A percentile compares a stretch with the other conserved stretches of the same genome.
These are phyloP conservation scores for Dactylellina leptospora DNA, from an alignment of 2,329 filamentous ascomycete species.

Conservation along the genomic window DNA sequence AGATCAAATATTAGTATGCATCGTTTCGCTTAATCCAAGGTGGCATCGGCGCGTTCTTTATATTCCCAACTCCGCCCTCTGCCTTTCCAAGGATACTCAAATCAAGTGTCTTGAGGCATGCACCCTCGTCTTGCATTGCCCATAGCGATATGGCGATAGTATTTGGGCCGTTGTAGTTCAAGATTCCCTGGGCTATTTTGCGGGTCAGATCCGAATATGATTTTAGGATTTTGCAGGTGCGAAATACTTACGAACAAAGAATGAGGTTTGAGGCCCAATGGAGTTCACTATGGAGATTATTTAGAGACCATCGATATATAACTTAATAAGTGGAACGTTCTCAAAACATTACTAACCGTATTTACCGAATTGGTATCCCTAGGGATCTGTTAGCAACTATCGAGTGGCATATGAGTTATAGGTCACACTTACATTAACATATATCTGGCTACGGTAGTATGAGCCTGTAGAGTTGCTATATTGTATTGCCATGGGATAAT, in stretches of 20 bases:
- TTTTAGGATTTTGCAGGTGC: not conserved
- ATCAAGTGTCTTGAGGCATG: slow-evolving; percentile 67
- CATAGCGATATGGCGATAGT: slow-evolving; percentile 75
- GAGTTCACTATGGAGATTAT: slow-evolving; percentile 62
- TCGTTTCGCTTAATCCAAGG: slow-evolving; percentile 25
- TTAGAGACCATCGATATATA: not conserved
- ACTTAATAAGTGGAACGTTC: too few relatives aligned
- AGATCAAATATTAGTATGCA: slow-evolving; percentile 34
- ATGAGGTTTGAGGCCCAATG: slow-evolving; percentile 75
- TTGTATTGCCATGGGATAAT: slow-evolving; percentile 70
- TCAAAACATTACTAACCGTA: slow-evolving; percentile 63
- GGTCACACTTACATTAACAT: slow-evolving; percentile 66
- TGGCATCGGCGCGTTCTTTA: slow-evolving; percentile 58
- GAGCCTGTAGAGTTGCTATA: slow-evolving; percentile 65
- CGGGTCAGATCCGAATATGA: not conserved
- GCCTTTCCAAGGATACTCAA: slow-evolving; percentile 66
- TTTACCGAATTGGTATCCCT: slow-evolving; percentile 76
- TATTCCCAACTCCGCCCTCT: slow-evolving; percentile 64
- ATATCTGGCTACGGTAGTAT: slow-evolving; percentile 71
- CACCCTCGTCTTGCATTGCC: slow-evolving; percentile 69
- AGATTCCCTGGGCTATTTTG: slow-evolving; percentile 61
- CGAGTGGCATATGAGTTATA: not conserved
- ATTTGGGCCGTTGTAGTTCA: slow-evolving; percentile 76
- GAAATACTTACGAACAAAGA: slow-evolving; percentile 67
- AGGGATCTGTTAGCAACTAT: not conserved